Base-by-base conservation (phyloP, 345 rosid species). In the Populus alba region DNA sequence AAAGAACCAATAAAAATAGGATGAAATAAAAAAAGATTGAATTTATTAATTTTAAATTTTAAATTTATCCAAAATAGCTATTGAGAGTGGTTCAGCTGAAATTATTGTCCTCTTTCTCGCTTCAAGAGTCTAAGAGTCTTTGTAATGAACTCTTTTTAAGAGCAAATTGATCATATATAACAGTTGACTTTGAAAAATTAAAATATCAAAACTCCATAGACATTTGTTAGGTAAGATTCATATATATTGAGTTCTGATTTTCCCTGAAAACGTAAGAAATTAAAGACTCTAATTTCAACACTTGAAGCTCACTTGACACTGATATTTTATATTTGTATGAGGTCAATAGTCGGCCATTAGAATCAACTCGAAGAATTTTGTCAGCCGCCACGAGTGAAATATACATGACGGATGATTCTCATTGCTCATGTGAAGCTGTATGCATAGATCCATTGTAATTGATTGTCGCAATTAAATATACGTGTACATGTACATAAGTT, bases 171-270 rank as follows among this genome's bases (percentile, higher is more conserved):
- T 7, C 6, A 51, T 7, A 22, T 53, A 20, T 10, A 4, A 10
- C 13, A 76, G 67, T 76, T 68, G 68, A 78, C 75, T 39, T 20
- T 27, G n/a, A 65, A 1, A 53, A 59, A 23, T n/a, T 23, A 25
- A 59, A n/a, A n/a, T 18, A 53, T 57, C 27, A n/a, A 57, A 3
- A 22, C 5, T 59, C 29, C 43, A 22, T 61, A 8, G 22, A 27
- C 16, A 51, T 0, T 70, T 71, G 80, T 62, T 77, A 62, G 80
- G 80, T 35, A 29, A 62, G 74, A 45, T 29, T n/a, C 80, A 71
- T 53, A 29, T 10, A 71, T 53, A 29, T 41, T 27, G 20, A 39
- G 29, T 41, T 9, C 47, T 25, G 2, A 38, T 16, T 25, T 41
- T 10, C 65, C 67, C 31, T 25, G 12, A 25, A 66, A 66, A 31